A percentile compares a stretch with the other conserved stretches of the same genome.
These are phyloP conservation scores for Candida arabinofermentans DNA, from an alignment of 805 yeast genomes.

Conservation along the genomic window DNA sequence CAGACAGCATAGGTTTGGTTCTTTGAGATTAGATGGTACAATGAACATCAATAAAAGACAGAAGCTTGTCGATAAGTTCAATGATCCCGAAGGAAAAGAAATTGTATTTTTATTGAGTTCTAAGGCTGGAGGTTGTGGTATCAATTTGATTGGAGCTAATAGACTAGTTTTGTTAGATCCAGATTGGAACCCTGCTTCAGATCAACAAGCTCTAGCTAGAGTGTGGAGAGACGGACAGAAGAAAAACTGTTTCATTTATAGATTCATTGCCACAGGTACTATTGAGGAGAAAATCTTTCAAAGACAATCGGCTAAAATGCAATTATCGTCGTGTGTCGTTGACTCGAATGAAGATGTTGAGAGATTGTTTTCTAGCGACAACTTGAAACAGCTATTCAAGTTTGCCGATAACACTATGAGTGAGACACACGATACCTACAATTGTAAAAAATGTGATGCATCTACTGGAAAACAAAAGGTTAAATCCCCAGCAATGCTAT, in stretches of 20 bases:
- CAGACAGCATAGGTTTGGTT: conserved; percentile 67
- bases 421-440: conserved; percentile 90
- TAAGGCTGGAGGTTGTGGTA: conserved; percentile 99
- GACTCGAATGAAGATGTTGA: conserved; percentile 96
- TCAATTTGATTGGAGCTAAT: conserved; percentile 94
- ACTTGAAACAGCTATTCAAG: conserved; percentile 69
- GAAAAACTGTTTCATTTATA: conserved; percentile 91
- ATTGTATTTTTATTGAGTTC: conserved; percentile 87
- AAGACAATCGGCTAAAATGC: conserved; percentile 90
- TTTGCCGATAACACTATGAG: conserved; percentile 65
- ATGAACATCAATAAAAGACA: conserved; percentile 91
- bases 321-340: conserved; percentile 91
- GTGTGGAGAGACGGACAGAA: conserved; percentile 99
- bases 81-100: conserved; percentile 84
- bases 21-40: conserved; percentile 85
- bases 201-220: conserved; percentile 95
- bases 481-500: conserved; percentile 81
- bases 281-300: conserved; percentile 96
- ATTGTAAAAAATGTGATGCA: conserved; percentile 71
- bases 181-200: conserved; percentile 99
- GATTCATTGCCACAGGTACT: conserved; percentile 91
- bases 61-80: conserved; percentile 84
- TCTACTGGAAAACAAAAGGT: conserved; percentile 52
- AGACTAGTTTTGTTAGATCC: conserved; percentile 81
- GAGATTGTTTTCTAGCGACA: conserved; percentile 80